Percentiles rank a stretch among this genome's conserved stretches.
Evolutionary conservation across 78 protist genomes (phyloP).

Genomic region (Speleostelium caveatum): DNA sequence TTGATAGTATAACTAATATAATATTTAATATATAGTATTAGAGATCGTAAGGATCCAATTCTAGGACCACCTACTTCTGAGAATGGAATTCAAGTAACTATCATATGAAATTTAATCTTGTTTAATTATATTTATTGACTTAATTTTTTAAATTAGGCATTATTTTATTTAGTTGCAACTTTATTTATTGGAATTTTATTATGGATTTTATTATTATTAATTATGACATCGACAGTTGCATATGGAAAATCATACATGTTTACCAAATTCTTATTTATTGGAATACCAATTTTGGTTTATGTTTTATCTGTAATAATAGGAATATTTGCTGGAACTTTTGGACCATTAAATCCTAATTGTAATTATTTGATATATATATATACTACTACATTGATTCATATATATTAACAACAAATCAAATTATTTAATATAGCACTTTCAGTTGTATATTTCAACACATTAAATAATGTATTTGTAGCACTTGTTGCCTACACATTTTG

Average conservation of each 20-base stretch:
- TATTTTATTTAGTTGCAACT: constrained; percentile 51
- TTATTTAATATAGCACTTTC: constrained; percentile 32
- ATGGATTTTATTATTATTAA: constrained; percentile 64
- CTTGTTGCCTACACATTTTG: constrained; percentile 52
- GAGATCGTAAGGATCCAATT: constrained; percentile 69
- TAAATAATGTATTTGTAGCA: constrained; percentile 58
- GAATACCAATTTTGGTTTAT: constrained; percentile 43
- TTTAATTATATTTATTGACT: too few relatives aligned
- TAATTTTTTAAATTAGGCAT: too few relatives aligned
- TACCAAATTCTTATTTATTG: constrained; percentile 35
- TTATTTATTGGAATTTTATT: constrained; percentile 54
- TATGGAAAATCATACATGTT: constrained; percentile 2
- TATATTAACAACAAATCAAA: too few relatives aligned
- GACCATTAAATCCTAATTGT: constrained; percentile 67
- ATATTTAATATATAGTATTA: neutral
- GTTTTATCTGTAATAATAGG: constrained; percentile 35
- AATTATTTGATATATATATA: neutral
- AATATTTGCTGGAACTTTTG: constrained; percentile 76
- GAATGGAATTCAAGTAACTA: constrained; percentile 51
- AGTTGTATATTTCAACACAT: constrained; percentile 18
- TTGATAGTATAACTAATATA: neutral
- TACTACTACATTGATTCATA: neutral
- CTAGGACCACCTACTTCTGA: constrained; percentile 29
- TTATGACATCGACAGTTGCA: constrained; percentile 15
- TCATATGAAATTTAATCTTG: too few relatives aligned